A percentile compares a stretch with the other conserved stretches of the same genome.
These are phyloP conservation scores for Zopfochytrium polystomum DNA, from an alignment of 371 early-diverging fungal genomes.

Conservation along the genomic window DNA sequence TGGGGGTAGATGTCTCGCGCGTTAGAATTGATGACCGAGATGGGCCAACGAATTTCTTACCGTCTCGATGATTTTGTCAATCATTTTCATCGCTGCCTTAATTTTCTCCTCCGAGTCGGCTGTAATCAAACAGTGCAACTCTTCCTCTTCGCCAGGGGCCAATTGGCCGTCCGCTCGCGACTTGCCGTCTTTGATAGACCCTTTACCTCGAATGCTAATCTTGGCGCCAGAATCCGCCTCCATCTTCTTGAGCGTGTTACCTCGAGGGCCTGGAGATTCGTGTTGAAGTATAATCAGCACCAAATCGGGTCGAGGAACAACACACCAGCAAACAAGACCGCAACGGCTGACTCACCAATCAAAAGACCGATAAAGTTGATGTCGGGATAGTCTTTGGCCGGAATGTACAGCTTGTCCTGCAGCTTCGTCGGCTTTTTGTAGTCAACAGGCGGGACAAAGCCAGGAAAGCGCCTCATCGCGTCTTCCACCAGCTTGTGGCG, in stretches of 20 bases:
- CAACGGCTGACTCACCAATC: constrained; percentile 67
- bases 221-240: constrained; percentile 91
- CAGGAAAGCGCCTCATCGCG: constrained; percentile 71
- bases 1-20: too few relatives aligned
- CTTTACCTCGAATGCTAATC: constrained; percentile 94
- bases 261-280: constrained; percentile 71
- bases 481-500: constrained; percentile 83
- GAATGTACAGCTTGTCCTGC: constrained; percentile 91
- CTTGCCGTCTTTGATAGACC: constrained; percentile 96
- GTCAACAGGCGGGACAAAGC: constrained; percentile 86
- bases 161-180: constrained; percentile 47
- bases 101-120: constrained; percentile 90
- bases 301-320: constrained; percentile 4
- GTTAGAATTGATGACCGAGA: too few relatives aligned
- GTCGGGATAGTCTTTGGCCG: constrained; percentile 90
- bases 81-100: constrained; percentile 74
- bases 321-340: not conserved
- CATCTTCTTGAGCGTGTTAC: constrained; percentile 92
- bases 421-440: constrained; percentile 80
- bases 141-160: constrained; percentile 85
- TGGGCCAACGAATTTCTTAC: too few relatives aligned
- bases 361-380: constrained; percentile 96
- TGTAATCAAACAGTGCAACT: constrained; percentile 87
- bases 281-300: not conserved
- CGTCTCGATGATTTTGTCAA: constrained; percentile 90